A percentile compares a stretch with the other conserved stretches of the same genome.
phyloP scores from a whole-genome alignment of 148 eudicot species.

The Arbutus unedo region DNA sequence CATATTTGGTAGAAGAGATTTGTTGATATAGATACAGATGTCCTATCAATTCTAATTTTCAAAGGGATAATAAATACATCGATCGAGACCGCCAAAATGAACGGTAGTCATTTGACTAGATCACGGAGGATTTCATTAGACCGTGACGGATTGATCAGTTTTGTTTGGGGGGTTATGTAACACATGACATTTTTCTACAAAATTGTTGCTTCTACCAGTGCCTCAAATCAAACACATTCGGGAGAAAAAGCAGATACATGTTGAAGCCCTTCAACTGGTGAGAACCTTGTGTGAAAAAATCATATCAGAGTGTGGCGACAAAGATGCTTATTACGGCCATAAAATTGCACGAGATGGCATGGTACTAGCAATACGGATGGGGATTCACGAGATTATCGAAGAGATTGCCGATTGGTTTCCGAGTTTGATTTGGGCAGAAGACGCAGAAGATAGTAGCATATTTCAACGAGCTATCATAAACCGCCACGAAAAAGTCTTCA shows the following conservation, averaged over 20 bases:
- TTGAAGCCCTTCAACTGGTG: slow-evolving; percentile 22
- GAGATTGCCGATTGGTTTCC: slow-evolving; percentile 19
- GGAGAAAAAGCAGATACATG: slow-evolving; percentile 5
- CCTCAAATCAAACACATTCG: neutral
- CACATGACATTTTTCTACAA: too few species aligned
- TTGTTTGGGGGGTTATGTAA: neutral
- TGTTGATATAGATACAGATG: too few species aligned
- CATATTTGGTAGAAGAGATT: too few species aligned
- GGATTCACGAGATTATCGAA: slow-evolving; percentile 28
- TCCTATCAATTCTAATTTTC: too few species aligned
- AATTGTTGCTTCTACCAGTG: neutral
- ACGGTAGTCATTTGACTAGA: too few species aligned
- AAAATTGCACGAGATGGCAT: neutral
- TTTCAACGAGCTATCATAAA: slow-evolving; percentile 23
- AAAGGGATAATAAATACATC: too few species aligned
- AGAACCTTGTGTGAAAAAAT: slow-evolving; percentile 14
- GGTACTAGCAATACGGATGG: neutral
- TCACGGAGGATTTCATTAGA: too few species aligned
- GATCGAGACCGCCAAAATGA: too few species aligned
- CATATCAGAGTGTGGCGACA: too few species aligned
- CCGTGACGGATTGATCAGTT: too few species aligned
- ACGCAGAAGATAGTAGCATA: slow-evolving; percentile 16
- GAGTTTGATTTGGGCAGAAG: slow-evolving; percentile 24
- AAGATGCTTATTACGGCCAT: slow-evolving; percentile 16
- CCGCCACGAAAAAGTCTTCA: slow-evolving; percentile 28